Evolutionary conservation across 495 filamentous ascomycete species (phyloP).

Genomic region (Tuber microsphaerosporum): DNA sequence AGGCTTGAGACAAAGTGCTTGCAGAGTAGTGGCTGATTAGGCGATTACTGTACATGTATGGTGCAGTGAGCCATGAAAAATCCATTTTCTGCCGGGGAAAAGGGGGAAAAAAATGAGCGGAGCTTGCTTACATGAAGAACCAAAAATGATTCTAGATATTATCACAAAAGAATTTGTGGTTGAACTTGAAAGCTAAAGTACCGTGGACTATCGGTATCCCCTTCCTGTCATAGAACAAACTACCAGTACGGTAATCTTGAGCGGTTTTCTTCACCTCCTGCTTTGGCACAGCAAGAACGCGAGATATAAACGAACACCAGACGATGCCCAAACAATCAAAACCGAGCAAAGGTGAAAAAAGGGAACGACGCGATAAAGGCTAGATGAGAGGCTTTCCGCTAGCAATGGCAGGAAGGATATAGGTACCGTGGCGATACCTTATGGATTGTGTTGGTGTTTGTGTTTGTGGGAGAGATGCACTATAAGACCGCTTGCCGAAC

Average conservation of each 20-base stretch:
- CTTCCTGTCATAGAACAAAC: neutral
- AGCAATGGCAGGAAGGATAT: neutral
- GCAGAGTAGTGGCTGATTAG: neutral
- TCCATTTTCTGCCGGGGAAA: neutral
- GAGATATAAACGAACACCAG: neutral
- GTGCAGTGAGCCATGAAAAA: neutral
- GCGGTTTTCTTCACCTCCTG: neutral
- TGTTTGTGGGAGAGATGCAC: neutral
- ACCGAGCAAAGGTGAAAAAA: neutral
- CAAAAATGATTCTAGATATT: neutral
- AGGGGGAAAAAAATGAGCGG: neutral
- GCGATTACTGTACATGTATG: neutral
- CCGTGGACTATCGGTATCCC: neutral
- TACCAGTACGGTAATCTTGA: neutral
- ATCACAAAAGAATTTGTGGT: neutral
- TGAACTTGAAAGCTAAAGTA: neutral
- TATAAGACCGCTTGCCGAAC: neutral
- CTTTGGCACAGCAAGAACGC: neutral
- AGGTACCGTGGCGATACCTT: neutral
- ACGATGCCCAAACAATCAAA: neutral
- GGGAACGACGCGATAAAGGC: neutral
- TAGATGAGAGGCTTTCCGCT: neutral
- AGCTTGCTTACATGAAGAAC: neutral
- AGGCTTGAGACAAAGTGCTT: neutral
- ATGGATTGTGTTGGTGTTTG: neutral